phyloP scores from a whole-genome alignment of 139 green algal genomes.

The Chlorella sp. region DNA sequence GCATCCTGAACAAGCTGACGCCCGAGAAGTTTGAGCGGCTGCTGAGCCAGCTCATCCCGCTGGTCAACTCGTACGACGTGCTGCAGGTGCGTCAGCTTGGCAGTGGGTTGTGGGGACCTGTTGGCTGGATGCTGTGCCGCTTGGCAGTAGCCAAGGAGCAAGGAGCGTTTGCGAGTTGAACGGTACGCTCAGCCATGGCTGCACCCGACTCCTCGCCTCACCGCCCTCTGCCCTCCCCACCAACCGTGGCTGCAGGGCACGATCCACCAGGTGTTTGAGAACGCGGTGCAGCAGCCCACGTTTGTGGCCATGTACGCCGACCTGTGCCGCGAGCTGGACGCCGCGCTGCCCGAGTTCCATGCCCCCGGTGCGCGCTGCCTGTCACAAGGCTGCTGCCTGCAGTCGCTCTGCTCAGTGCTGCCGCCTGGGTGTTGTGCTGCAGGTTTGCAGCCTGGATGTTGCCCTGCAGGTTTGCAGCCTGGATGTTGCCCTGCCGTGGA shows the following conservation, averaged over 20 bases:
- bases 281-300: slow-evolving; percentile 96
- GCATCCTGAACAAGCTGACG: slow-evolving; percentile 99
- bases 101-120: too few species aligned
- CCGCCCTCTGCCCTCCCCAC: too few species aligned
- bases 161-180: too few species aligned
- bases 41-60: slow-evolving; percentile 82
- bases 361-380: background rate
- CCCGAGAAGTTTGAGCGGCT: slow-evolving; percentile 99
- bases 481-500: too few species aligned
- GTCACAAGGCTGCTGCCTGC: background rate
- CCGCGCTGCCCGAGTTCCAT: slow-evolving; percentile 30
- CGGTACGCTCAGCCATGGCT: too few species aligned
- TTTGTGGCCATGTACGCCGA: slow-evolving; percentile 91
- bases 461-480: too few species aligned
- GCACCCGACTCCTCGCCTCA: too few species aligned
- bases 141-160: too few species aligned
- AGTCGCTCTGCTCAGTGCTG: background rate
- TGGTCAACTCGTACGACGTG: slow-evolving; percentile 76
- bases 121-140: too few species aligned
- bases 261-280: slow-evolving; percentile 97
- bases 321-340: slow-evolving; percentile 60
- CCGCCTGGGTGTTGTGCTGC: background rate
- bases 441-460: too few species aligned
- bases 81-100: slow-evolving; percentile 33
- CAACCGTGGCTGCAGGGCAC: slow-evolving; percentile 74